These are phyloP conservation scores for Austroboletus novae-zelandiae DNA, from an alignment of 1,284 basidiomycete genomes.

Conservation along the genomic window DNA sequence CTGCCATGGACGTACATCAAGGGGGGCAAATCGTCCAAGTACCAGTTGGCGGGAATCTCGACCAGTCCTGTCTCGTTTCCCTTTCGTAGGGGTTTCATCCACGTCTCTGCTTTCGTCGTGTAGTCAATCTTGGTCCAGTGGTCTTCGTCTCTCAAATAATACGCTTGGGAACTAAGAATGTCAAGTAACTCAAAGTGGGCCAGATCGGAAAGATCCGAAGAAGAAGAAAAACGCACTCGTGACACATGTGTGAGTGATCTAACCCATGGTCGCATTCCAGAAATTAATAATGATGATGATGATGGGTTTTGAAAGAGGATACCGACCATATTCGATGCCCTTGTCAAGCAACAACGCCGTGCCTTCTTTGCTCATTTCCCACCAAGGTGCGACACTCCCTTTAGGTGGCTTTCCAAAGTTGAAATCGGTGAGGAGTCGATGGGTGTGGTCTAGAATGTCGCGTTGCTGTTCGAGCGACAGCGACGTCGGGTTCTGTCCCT, in stretches of 20 bases:
- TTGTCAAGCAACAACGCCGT: constrained; percentile 71
- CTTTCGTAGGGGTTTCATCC: constrained; percentile 73
- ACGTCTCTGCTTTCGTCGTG: constrained; percentile 52
- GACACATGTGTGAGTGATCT: constrained; percentile 70
- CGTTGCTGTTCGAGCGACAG: too few species aligned
- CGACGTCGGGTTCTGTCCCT: too few species aligned
- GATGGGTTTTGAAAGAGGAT: not conserved
- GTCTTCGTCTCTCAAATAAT: constrained; percentile 68
- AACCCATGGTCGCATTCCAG: too few species aligned
- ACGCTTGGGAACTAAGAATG: constrained; percentile 69
- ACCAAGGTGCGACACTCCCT: too few species aligned
- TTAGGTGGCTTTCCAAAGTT: too few species aligned
- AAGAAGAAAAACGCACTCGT: constrained; percentile 52
- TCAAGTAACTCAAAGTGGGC: too few species aligned
- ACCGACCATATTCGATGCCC: constrained; percentile 71
- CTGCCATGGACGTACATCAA: constrained; percentile 67
- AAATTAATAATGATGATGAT: not conserved
- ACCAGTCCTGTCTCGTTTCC: constrained; percentile 70
- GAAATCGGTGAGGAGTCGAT: too few species aligned
- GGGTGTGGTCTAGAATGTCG: too few species aligned
- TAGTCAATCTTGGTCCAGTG: constrained; percentile 78
- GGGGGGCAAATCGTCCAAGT: constrained; percentile 67
- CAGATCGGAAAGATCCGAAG: too few species aligned
- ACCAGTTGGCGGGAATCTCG: constrained; percentile 73
- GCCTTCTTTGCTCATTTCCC: too few species aligned